Evolutionary conservation across 2,329 filamentous ascomycete species (phyloP).

Genomic region (Tolypocladium ovalisporum): DNA sequence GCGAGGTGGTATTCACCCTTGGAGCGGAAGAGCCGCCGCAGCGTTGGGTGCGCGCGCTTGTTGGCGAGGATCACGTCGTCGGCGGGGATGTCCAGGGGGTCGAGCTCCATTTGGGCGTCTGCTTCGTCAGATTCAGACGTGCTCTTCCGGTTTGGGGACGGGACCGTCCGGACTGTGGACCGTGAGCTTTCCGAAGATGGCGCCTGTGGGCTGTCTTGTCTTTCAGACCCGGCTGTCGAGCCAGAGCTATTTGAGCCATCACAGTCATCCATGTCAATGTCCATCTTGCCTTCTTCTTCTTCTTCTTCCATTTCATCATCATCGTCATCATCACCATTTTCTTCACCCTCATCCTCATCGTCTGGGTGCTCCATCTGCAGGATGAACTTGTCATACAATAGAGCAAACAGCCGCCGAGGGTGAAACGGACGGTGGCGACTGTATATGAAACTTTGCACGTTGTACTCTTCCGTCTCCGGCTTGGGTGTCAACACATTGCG

Average conservation of each 20-base stretch:
- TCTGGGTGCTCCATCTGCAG: slow-evolving; percentile 33
- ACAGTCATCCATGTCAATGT: slow-evolving; percentile 10
- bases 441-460: slow-evolving; percentile 62
- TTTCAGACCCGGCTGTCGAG: background rate
- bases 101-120: slow-evolving; percentile 7
- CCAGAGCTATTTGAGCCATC: slow-evolving; percentile 3
- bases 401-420: slow-evolving; percentile 31
- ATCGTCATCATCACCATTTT: slow-evolving; percentile 21
- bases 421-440: slow-evolving; percentile 44
- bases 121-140: background rate
- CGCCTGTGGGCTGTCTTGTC: background rate
- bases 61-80: slow-evolving; percentile 39
- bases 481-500: slow-evolving; percentile 48
- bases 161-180: slow-evolving; percentile 12
- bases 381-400: slow-evolving; percentile 39
- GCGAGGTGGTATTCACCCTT: slow-evolving; percentile 53
- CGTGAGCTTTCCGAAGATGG: slow-evolving; percentile 12
- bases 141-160: slow-evolving; percentile 6
- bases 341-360: slow-evolving; percentile 21
- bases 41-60: slow-evolving; percentile 41
- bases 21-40: slow-evolving; percentile 47
- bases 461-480: slow-evolving; percentile 64
- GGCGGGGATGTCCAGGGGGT: slow-evolving; percentile 18
- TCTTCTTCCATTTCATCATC: slow-evolving; percentile 11
- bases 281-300: slow-evolving; percentile 6